Evolutionary conservation across 208 protist genomes (phyloP), one percentile per base, ranked within the genome.

Genomic region (Sergeia podlipaevii): DNA sequence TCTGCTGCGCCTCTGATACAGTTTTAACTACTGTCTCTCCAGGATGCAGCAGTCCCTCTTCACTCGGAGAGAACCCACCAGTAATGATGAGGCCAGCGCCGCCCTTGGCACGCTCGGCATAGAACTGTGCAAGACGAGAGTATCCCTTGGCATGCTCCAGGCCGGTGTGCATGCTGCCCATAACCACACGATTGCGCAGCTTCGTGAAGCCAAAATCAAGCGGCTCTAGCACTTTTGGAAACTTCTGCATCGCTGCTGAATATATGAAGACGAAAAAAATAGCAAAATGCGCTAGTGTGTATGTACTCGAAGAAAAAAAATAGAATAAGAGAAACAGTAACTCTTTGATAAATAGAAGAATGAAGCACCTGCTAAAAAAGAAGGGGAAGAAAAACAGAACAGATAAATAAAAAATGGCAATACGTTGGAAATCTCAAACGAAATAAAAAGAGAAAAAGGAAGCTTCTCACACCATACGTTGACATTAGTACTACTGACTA

Each of bases 101-200:
- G 10, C 81, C 80, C 54, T 73, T 74, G 21, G 81, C 74, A 15
- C 85, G 68, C 43, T 77, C 74, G 24, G 32, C 74, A 54, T 86
- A 91, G 63, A 85, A 83, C 7, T 47, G 59, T 6, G 61, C 76
- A 34, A 86, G 70, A 11, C 64, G 55, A 38, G 41, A 26, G 49
- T 65, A 68, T 13, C 53, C 41, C 24, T 21, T 51, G 20, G 47
- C 36, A 21, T 76, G 51, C 61, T 91, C 75, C 21, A 90, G 72
- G 6, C 75, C 70, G 0, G 82, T 90, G 69, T 93, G 89, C 85
- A 95, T 95, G 57, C 73, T 85, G 18, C 85, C 89, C 89, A 96
- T 96, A 24, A 96, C 28, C 5, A 88, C 78, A 33, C 85, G 77
- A 63, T 96, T 96, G 21, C 69, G 49, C 1, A 96, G 55, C 20